These are phyloP conservation scores for Cladosporium colombiae DNA, from an alignment of 2,329 filamentous ascomycete genomes.

Conservation along the genomic window DNA sequence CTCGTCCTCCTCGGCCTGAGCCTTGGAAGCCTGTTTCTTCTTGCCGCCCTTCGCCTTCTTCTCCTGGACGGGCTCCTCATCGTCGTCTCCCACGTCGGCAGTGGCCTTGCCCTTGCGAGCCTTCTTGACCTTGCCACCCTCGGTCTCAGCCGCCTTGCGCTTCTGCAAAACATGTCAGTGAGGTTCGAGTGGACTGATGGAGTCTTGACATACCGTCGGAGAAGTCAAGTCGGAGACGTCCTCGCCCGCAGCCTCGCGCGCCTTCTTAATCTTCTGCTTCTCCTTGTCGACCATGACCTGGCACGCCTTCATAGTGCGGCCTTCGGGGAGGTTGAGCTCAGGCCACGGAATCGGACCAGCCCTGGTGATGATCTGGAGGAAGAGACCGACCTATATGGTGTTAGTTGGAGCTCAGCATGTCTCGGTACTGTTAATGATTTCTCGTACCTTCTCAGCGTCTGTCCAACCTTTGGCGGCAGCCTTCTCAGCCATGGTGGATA, in stretches of 20 bases:
- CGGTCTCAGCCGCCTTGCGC: constrained; percentile 26
- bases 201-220: background rate
- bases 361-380: constrained; percentile 33
- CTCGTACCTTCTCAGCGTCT: constrained; percentile 35
- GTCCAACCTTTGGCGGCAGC: constrained; percentile 29
- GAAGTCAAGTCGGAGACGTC: background rate
- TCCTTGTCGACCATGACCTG: constrained; percentile 37
- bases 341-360: constrained; percentile 33
- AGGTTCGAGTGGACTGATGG: background rate
- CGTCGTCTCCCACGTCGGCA: constrained; percentile 15
- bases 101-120: constrained; percentile 17
- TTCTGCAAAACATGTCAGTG: constrained; percentile 24
- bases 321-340: constrained; percentile 33
- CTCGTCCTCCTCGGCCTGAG: constrained; percentile 17
- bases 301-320: constrained; percentile 34
- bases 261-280: constrained; percentile 33
- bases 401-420: background rate
- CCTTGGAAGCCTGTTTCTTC: constrained; percentile 25
- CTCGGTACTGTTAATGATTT: background rate
- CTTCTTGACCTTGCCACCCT: constrained; percentile 23
- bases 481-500: constrained; percentile 28
- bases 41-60: constrained; percentile 16
- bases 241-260: constrained; percentile 20
- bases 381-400: constrained; percentile 27
- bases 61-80: constrained; percentile 5